A percentile compares a stretch with the other conserved stretches of the same genome.
Conservation (phyloP, 208 protist genomes). For the Trypanosoma mega region DNA sequence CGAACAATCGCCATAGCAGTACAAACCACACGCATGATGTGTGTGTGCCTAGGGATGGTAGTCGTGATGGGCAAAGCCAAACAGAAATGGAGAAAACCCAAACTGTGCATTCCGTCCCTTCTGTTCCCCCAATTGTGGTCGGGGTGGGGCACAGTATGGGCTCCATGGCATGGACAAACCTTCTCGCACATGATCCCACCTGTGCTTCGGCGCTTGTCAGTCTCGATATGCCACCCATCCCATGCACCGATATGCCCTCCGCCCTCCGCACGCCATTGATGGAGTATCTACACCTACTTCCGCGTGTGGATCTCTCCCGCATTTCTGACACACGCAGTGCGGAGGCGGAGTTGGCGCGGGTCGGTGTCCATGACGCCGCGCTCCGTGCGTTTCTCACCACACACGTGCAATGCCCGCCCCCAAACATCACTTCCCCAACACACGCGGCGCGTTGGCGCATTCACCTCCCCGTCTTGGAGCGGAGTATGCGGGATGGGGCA, state of each 20-base stretch:
- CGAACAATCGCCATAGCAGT: no score
- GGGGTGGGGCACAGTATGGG: slow-evolving; percentile 75
- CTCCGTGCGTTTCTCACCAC: slow-evolving; percentile 52
- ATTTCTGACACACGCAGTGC: slow-evolving; percentile 45
- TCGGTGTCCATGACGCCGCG: slow-evolving; percentile 37
- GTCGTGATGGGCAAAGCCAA: background rate
- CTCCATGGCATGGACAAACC: slow-evolving; percentile 43
- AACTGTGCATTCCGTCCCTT: no score
- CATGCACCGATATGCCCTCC: slow-evolving; percentile 20
- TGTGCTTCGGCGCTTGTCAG: slow-evolving; percentile 35
- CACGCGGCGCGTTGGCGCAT: slow-evolving; percentile 39
- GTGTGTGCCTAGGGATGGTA: no score
- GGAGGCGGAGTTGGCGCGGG: slow-evolving; percentile 52
- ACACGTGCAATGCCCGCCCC: slow-evolving; percentile 38
- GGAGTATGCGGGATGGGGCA: slow-evolving; percentile 26
- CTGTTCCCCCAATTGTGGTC: slow-evolving; percentile 25
- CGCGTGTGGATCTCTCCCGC: slow-evolving; percentile 31
- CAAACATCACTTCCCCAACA: background rate
- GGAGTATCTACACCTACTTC: slow-evolving; percentile 40
- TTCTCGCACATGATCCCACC: slow-evolving; percentile 30
- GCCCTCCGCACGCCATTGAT: slow-evolving; percentile 31
- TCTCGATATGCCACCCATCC: slow-evolving; percentile 61
- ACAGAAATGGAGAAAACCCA: no score
- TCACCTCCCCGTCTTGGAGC: slow-evolving; percentile 48
- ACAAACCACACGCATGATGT: no score